Evolutionary conservation across 2,329 filamentous ascomycete genomes (phyloP).

Genomic region (Aspergillus puulaauensis): DNA sequence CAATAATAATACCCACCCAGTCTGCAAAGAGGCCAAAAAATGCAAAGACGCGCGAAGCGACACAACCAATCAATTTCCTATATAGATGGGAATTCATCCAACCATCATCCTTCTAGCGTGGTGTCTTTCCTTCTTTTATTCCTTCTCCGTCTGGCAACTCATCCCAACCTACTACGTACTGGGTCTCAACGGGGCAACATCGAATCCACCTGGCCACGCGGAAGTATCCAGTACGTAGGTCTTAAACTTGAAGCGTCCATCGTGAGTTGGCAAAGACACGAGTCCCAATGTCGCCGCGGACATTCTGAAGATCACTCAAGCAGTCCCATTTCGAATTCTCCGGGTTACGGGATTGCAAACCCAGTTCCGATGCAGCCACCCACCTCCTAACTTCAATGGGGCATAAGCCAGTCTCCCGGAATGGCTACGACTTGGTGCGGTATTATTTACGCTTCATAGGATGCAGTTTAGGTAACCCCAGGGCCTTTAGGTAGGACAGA

Average conservation of each 20-base stretch:
- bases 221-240: too few species aligned
- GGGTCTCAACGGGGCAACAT: not conserved
- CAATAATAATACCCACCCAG: not conserved
- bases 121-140: not conserved
- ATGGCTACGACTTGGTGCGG: not conserved
- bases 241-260: not conserved
- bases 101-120: not conserved
- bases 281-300: not conserved
- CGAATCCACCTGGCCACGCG: too few species aligned
- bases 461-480: not conserved
- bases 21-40: not conserved
- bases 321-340: not conserved
- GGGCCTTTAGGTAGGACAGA: not conserved
- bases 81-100: not conserved
- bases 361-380: not conserved
- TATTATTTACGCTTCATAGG: not conserved
- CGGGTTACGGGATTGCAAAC: not conserved
- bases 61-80: not conserved
- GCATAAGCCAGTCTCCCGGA: too few species aligned
- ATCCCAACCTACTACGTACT: not conserved
- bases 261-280: not conserved
- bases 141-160: not conserved
- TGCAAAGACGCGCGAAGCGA: conserved; percentile 3
- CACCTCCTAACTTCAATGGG: not conserved
- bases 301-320: not conserved